Conservation (phyloP, 306 rosid species). For the Corylus avellana region DNA sequence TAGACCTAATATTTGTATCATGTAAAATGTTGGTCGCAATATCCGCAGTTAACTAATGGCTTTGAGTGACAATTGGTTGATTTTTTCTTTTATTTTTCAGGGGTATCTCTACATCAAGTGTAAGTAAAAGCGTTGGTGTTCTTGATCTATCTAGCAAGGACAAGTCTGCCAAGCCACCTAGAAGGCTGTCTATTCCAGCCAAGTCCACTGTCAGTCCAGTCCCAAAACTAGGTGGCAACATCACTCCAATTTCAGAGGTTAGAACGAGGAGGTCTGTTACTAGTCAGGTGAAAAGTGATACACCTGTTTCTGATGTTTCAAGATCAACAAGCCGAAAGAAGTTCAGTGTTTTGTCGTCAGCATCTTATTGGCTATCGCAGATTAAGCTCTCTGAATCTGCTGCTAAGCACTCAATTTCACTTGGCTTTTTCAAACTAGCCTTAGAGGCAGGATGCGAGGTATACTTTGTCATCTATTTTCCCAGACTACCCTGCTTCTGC, state of each 20-base stretch:
- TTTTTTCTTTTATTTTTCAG: conserved; percentile 36
- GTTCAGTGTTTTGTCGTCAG: conserved; percentile 59
- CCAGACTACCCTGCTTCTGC: background rate
- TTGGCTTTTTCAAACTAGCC: conserved; percentile 86
- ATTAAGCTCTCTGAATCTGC: conserved; percentile 85
- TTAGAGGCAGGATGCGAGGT: conserved; percentile 90
- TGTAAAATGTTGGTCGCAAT: background rate
- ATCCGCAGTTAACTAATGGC: background rate
- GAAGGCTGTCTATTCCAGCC: conserved; percentile 77
- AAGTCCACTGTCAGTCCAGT: conserved; percentile 56
- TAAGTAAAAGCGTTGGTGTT: conserved; percentile 73
- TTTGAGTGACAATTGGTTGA: background rate
- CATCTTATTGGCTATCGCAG: conserved; percentile 84
- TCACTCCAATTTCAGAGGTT: conserved; percentile 74
- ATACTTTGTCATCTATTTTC: background rate
- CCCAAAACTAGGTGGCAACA: conserved; percentile 49
- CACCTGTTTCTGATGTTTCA: conserved; percentile 66
- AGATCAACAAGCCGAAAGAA: conserved; percentile 50
- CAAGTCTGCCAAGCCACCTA: conserved; percentile 81
- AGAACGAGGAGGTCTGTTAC: conserved; percentile 42
- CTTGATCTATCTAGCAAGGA: conserved; percentile 81
- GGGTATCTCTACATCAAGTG: conserved; percentile 49
- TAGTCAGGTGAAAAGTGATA: conserved; percentile 54
- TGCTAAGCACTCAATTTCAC: conserved; percentile 71
- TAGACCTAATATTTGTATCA: background rate